A percentile compares a stretch with the other conserved stretches of the same genome.
phyloP scores from a whole-genome alignment of 805 yeast genomes.

The Saccharomycopsis selenospora region DNA sequence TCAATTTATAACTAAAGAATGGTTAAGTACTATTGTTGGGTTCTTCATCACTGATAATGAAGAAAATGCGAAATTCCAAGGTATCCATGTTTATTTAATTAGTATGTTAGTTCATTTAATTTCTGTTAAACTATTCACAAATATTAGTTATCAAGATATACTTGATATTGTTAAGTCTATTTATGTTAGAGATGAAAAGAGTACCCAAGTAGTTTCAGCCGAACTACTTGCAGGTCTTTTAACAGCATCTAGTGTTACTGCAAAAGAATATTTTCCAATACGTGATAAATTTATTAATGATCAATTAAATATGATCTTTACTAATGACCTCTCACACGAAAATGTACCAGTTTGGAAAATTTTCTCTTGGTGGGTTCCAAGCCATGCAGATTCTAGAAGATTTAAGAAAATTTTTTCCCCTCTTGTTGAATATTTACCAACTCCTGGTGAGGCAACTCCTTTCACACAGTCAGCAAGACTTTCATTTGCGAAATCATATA shows the following conservation, averaged over 20 bases:
- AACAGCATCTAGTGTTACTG: slow-evolving; percentile 39
- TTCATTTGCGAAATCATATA: slow-evolving; percentile 43
- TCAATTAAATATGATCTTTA: slow-evolving; percentile 41
- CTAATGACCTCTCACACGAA: slow-evolving; percentile 64
- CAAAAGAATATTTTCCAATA: slow-evolving; percentile 27
- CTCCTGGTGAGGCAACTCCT: slow-evolving; percentile 50
- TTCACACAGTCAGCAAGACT: slow-evolving; percentile 57
- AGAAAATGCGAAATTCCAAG: slow-evolving; percentile 56
- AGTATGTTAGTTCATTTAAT: slow-evolving; percentile 43
- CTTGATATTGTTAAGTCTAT: slow-evolving; percentile 40
- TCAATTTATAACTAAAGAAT: slow-evolving; percentile 40
- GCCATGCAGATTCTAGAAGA: slow-evolving; percentile 61
- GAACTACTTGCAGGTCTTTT: slow-evolving; percentile 66
- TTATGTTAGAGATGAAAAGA: slow-evolving; percentile 61
- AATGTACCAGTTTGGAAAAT: slow-evolving; percentile 68
- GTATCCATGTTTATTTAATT: slow-evolving; percentile 53
- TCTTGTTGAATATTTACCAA: slow-evolving; percentile 29
- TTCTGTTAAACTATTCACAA: slow-evolving; percentile 36
- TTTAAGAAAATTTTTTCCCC: slow-evolving; percentile 39
- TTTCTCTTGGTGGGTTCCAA: slow-evolving; percentile 66
- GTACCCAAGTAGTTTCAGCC: slow-evolving; percentile 65
- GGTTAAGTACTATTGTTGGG: slow-evolving; percentile 48
- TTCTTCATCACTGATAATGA: slow-evolving; percentile 63
- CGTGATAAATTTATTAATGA: slow-evolving; percentile 42
- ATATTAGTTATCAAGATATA: slow-evolving; percentile 44